Percentiles rank a stretch among this genome's conserved stretches.
These are phyloP conservation scores for Nyctanthes arbortristis DNA, from an alignment of 257 asterid genomes.

Conservation along the genomic window DNA sequence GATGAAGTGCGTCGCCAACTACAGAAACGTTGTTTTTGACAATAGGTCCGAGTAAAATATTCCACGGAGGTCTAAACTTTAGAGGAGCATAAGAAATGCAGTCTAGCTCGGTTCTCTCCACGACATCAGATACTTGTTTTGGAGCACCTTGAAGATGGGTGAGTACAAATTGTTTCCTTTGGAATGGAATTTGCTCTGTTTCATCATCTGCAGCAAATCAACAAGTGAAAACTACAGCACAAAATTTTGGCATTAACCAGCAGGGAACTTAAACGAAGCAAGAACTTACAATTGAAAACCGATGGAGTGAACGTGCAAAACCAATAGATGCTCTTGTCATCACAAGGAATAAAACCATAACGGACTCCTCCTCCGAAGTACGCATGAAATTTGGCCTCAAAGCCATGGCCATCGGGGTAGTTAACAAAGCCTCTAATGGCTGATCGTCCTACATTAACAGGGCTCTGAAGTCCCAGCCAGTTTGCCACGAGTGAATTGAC, in stretches of 20 bases:
- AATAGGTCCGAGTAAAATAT: slow-evolving; percentile 47
- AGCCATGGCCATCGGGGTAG: slow-evolving; percentile 60
- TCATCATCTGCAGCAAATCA: slow-evolving; percentile 42
- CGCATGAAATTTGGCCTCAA: slow-evolving; percentile 44
- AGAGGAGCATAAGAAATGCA: slow-evolving; percentile 48
- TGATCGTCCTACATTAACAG: slow-evolving; percentile 51
- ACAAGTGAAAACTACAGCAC: not conserved
- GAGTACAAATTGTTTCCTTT: slow-evolving; percentile 62
- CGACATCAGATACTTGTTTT: slow-evolving; percentile 31
- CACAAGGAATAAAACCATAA: slow-evolving; percentile 59
- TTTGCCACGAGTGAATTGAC: slow-evolving; percentile 72
- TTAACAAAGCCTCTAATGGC: slow-evolving; percentile 71
- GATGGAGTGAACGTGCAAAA: slow-evolving; percentile 61
- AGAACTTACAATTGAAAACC: slow-evolving; percentile 47
- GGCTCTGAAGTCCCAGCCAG: slow-evolving; percentile 64
- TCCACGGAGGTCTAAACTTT: slow-evolving; percentile 65
- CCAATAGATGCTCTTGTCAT: slow-evolving; percentile 67
- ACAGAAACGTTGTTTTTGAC: slow-evolving; percentile 52
- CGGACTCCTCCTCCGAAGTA: slow-evolving; percentile 72
- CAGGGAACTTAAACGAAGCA: not conserved
- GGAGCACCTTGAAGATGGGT: slow-evolving; percentile 35
- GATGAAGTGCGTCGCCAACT: slow-evolving; percentile 80
- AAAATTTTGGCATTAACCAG: not conserved
- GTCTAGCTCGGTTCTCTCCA: slow-evolving; percentile 48
- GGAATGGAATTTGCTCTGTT: slow-evolving; percentile 45